phyloP scores from a whole-genome alignment of 139 green algal species.

The Microglena sp. region DNA sequence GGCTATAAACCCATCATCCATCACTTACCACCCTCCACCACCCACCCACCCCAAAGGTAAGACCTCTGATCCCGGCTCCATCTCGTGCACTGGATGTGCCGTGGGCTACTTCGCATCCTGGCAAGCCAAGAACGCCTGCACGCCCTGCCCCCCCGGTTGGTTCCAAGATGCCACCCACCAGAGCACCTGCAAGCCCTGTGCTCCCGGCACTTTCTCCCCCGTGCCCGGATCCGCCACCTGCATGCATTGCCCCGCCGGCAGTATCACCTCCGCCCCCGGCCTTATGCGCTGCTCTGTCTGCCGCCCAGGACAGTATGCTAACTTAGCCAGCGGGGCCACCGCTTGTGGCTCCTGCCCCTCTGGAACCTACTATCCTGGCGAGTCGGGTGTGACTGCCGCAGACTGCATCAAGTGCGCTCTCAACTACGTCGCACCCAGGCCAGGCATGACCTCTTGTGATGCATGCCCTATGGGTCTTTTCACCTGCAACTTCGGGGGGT shows the following conservation, averaged over 20 bases:
- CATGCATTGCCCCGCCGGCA: background rate
- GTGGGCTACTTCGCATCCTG: too few species aligned
- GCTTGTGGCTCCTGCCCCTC: background rate
- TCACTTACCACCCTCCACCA: too few species aligned
- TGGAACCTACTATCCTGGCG: background rate
- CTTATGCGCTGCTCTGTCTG: background rate
- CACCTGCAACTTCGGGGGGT: too few species aligned
- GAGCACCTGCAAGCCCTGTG: background rate
- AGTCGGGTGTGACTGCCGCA: background rate
- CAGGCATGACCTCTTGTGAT: background rate
- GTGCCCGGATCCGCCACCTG: background rate
- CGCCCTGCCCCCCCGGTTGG: background rate
- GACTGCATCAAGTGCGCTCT: background rate
- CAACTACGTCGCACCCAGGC: background rate
- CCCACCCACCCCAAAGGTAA: too few species aligned
- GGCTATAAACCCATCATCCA: too few species aligned
- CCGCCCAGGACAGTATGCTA: background rate
- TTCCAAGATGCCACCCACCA: background rate
- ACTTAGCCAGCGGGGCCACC: background rate
- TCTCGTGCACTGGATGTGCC: too few species aligned
- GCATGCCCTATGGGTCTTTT: too few species aligned
- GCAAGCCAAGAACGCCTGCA: too few species aligned
- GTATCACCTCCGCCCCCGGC: background rate
- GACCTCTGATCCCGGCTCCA: too few species aligned
- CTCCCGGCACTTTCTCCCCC: background rate